Base-by-base conservation (phyloP, 2,329 filamentous ascomycete genomes). In the Stachybotrys elegans region DNA sequence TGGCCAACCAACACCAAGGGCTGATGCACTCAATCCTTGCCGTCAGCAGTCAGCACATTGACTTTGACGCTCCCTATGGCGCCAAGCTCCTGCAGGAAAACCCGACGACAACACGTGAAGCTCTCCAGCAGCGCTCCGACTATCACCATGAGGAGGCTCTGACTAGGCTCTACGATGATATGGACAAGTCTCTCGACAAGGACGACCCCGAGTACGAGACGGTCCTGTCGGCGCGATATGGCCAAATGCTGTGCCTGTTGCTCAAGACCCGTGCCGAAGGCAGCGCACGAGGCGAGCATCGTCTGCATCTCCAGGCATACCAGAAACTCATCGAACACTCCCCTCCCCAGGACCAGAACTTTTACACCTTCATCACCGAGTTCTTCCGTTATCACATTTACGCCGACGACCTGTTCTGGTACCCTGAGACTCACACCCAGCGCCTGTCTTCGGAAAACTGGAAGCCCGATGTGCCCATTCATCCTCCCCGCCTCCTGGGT, bases 1-100 rank as follows among this genome's bases (percentile, higher is more conserved):
- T 94, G 69, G 89, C 90, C 3, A 81, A 87, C 34, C 75, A 83
- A 48, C 84, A 95, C 59, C 76, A 82, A 49, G 88, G 88, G 12
- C 71, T 95, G 42, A 95, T 95, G 89, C 90, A 95, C 61, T 93
- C 89, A 11, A 81, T 95, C 40, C 75, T 95, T 43, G 89, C 87
- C 36, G 73, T 95, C 8, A 87, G 89, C 29, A 87, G 87, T 53
- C 89, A 83, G 48, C 89, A 95, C 55, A 76, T 84, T 43, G 77
- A 84, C 60, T 75, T 74, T 48, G 70, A 75, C 5, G 76, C 78
- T 0, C 72, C 77, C 0, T 79, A 81, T 43, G 79, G 77, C 11
- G 52, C 61, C 45, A 78, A 76, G 38, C 57, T 82, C 5, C 62
- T 83, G 6, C 64, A 64, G 25, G 69, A 74, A 19, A 70, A 75